A percentile compares a stretch with the other conserved stretches of the same genome.
These are phyloP conservation scores for Eremothecium coryli DNA, from an alignment of 1,139 yeast species.

Conservation along the genomic window DNA sequence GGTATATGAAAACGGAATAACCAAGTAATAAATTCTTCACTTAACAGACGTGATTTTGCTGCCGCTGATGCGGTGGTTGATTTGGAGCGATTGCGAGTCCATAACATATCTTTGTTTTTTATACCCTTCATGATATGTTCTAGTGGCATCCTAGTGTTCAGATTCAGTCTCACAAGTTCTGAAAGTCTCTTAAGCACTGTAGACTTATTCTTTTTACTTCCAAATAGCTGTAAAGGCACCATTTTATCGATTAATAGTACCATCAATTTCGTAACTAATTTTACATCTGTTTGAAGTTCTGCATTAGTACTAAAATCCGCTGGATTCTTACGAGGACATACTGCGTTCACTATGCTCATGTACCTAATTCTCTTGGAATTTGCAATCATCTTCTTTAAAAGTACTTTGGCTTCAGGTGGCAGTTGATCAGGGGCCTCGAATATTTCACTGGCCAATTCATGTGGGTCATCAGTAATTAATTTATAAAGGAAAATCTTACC, in stretches of 20 bases:
- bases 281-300: conserved; percentile 11
- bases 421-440: background rate
- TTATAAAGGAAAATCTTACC: conserved; percentile 5
- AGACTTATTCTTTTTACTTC: conserved; percentile 42
- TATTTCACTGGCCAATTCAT: conserved; percentile 7
- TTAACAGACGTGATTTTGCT: conserved; percentile 31
- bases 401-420: conserved; percentile 5
- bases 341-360: conserved; percentile 12
- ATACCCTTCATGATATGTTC: conserved; percentile 30
- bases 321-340: conserved; percentile 15
- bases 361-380: conserved; percentile 15
- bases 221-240: conserved; percentile 49
- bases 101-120: conserved; percentile 35
- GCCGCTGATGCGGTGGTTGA: conserved; percentile 29
- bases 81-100: too few relatives aligned
- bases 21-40: conserved; percentile 43
- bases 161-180: conserved; percentile 34
- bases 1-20: conserved; percentile 41
- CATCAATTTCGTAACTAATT: conserved; percentile 36
- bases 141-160: conserved; percentile 30
- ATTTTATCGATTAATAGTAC: conserved; percentile 38
- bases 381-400: conserved; percentile 9
- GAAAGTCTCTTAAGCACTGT: conserved; percentile 35
- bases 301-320: conserved; percentile 9
- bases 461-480: conserved; percentile 9